phyloP scores from a whole-genome alignment of 371 early-diverging fungal genomes.

The Lichtheimia hyalospora region DNA sequence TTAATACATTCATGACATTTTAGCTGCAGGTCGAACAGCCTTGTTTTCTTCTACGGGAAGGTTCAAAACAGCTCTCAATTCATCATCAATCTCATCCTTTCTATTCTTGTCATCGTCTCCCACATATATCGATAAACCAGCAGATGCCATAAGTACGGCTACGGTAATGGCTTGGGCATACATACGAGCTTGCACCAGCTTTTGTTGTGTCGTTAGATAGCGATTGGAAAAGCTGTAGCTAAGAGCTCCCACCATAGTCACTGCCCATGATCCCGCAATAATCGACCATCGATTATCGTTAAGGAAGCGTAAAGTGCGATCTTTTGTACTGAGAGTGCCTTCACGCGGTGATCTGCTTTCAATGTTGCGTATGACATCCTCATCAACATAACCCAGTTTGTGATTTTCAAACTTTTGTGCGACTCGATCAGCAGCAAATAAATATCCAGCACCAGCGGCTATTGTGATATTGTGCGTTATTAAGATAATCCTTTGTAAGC shows the following conservation, averaged over 20 bases:
- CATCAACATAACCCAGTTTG: conserved; percentile 42
- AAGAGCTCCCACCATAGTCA: conserved; percentile 68
- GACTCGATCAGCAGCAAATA: conserved; percentile 43
- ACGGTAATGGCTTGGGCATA: conserved; percentile 52
- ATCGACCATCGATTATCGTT: conserved; percentile 48
- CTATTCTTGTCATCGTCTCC: conserved; percentile 33
- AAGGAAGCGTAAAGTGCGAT: conserved; percentile 29
- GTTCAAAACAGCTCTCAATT: conserved; percentile 39
- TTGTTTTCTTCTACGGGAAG: conserved; percentile 25
- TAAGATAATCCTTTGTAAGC: neutral
- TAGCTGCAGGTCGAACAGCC: neutral
- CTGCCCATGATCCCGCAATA: conserved; percentile 66
- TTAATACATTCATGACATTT: too few species aligned
- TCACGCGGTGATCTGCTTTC: neutral
- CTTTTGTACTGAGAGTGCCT: conserved; percentile 14
- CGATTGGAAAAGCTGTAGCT: conserved; percentile 64
- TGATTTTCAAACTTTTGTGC: conserved; percentile 29
- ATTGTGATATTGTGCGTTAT: conserved; percentile 1
- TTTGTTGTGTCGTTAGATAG: conserved; percentile 69
- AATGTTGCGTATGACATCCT: conserved; percentile 14
- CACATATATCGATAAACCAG: conserved; percentile 40
- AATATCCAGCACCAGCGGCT: conserved; percentile 39
- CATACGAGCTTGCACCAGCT: conserved; percentile 78
- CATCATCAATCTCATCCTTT: conserved; percentile 31
- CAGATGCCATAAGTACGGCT: conserved; percentile 45